Percentiles rank a stretch among this genome's conserved stretches.
phyloP scores from a whole-genome alignment of 352 stramenopile genomes.

The Pythium rishiriense region DNA sequence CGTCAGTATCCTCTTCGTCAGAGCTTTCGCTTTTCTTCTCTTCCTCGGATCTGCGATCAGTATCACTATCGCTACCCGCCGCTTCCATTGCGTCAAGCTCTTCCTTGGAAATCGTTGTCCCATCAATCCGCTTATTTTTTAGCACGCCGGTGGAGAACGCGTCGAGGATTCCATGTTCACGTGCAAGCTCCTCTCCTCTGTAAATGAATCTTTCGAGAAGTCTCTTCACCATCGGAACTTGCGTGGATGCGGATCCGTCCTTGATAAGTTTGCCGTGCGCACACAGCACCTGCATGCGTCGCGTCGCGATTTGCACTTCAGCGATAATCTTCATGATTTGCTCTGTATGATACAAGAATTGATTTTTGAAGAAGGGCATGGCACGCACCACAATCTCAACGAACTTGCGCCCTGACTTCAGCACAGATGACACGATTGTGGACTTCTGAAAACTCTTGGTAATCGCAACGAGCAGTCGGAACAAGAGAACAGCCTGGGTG shows the following conservation, averaged over 20 bases:
- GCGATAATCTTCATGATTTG: conserved; percentile 51
- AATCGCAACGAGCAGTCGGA: conserved; percentile 61
- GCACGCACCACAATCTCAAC: conserved; percentile 47
- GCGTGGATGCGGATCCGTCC: conserved; percentile 44
- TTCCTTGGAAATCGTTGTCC: conserved; percentile 53
- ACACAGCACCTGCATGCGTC: conserved; percentile 63
- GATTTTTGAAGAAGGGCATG: conserved; percentile 57
- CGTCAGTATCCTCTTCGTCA: no score
- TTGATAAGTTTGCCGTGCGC: conserved; percentile 64
- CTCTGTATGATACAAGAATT: conserved; percentile 52
- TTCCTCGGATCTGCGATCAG: conserved; percentile 8
- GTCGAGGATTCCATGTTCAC: conserved; percentile 52
- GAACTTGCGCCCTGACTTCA: conserved; percentile 55
- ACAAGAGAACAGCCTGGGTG: conserved; percentile 50
- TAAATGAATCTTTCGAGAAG: conserved; percentile 66
- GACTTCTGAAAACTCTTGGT: conserved; percentile 61
- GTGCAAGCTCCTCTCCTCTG: conserved; percentile 50
- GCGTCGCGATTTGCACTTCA: conserved; percentile 58
- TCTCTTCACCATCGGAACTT: conserved; percentile 69
- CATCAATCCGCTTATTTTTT: conserved; percentile 70
- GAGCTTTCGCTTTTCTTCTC: conserved; percentile 25
- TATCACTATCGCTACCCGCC: conserved; percentile 28
- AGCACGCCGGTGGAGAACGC: conserved; percentile 63
- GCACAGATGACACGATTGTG: conserved; percentile 46
- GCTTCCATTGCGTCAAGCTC: conserved; percentile 35